Conservation (phyloP, 208 protist genomes). For the Leishmania guyanensis region DNA sequence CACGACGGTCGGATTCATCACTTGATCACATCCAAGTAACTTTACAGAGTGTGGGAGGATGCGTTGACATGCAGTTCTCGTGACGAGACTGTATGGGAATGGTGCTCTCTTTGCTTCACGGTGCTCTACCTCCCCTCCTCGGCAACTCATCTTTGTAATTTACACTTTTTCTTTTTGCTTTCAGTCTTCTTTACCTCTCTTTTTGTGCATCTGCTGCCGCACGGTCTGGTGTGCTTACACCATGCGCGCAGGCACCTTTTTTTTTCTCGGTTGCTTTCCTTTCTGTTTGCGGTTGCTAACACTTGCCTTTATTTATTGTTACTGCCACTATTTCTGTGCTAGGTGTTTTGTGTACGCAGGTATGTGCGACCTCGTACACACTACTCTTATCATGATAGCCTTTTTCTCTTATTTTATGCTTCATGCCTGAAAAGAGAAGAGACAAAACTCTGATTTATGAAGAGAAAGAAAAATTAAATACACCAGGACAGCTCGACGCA, state of each 20-base stretch:
- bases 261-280: slow-evolving; percentile 5
- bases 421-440: neutral
- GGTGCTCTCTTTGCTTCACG: neutral
- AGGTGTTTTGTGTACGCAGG: neutral
- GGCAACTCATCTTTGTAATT: neutral
- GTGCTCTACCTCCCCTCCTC: neutral
- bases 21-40: neutral
- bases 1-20: neutral
- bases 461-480: neutral
- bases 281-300: no score
- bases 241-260: neutral
- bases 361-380: neutral
- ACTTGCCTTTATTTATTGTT: neutral
- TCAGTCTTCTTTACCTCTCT: neutral
- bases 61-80: neutral
- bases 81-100: neutral
- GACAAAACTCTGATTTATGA: neutral
- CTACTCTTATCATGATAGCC: neutral
- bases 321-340: neutral
- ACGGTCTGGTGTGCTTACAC: neutral
- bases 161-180: neutral
- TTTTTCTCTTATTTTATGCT: neutral
- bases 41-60: neutral
- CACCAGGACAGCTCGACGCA: no score
- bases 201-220: neutral